A percentile compares a stretch with the other conserved stretches of the same genome.
Conservation (phyloP, 2,329 filamentous ascomycete species). For the Penicillium sp. region DNA sequence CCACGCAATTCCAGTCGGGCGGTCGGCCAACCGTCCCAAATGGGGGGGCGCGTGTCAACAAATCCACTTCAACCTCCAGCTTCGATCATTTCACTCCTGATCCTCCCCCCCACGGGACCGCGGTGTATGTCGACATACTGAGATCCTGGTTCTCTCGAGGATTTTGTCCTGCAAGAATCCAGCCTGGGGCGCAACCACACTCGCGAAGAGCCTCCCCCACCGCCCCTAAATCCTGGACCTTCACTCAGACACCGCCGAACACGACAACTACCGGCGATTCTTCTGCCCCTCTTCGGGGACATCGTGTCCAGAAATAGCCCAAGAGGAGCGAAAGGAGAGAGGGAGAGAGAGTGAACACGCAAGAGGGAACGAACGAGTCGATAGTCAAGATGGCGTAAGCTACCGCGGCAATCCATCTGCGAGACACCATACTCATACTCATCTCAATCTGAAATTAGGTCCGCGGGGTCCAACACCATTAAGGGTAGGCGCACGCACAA, state of each 20-base stretch:
- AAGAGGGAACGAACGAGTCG: too few species aligned
- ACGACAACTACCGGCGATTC: conserved; percentile 9
- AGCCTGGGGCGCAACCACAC: conserved; percentile 8
- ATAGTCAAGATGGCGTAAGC: conserved; percentile 44
- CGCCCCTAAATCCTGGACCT: conserved; percentile 11
- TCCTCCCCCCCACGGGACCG: neutral
- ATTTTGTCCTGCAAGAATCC: neutral
- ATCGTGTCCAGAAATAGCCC: conserved; percentile 9
- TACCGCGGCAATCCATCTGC: neutral
- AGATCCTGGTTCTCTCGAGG: neutral
- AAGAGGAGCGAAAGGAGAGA: conserved; percentile 11
- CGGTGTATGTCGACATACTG: neutral
- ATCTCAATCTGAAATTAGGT: conserved; percentile 16
- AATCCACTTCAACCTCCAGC: conserved; percentile 15
- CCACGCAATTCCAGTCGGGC: conserved; percentile 11
- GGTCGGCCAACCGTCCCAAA: conserved; percentile 21
- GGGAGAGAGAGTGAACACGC: too few species aligned
- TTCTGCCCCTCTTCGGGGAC: conserved; percentile 24
- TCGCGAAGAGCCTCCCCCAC: conserved; percentile 4
- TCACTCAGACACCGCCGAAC: conserved; percentile 9
- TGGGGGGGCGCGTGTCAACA: conserved; percentile 21
- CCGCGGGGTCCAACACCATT: conserved; percentile 43
- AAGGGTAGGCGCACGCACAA: conserved; percentile 44
- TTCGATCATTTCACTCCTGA: conserved; percentile 1
- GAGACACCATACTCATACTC: conserved; percentile 3